Percentiles rank a stretch among this genome's conserved stretches.
Evolutionary conservation across 2,329 filamentous ascomycete species (phyloP).

Genomic region (Cladophialophora chaetospira): DNA sequence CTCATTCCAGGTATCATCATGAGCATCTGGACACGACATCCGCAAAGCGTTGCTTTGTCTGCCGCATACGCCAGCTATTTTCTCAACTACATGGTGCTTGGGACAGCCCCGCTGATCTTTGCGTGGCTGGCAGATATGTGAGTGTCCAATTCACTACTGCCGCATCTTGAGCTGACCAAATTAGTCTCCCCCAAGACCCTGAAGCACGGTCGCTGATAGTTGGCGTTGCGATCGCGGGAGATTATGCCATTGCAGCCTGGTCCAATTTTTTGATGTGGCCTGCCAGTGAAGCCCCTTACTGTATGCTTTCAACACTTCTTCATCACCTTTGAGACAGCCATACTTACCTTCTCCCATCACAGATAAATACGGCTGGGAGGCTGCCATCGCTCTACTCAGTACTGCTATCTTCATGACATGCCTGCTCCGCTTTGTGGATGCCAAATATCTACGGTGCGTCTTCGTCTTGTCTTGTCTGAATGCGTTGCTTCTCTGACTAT

Average conservation of each 20-base stretch:
- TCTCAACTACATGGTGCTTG: conserved; percentile 51
- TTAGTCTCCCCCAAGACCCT: conserved; percentile 49
- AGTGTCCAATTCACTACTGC: background rate
- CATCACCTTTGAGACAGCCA: background rate
- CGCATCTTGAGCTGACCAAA: background rate
- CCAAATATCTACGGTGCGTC: background rate
- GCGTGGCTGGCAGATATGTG: conserved; percentile 19
- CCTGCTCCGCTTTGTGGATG: conserved; percentile 43
- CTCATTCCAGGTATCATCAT: conserved; percentile 55
- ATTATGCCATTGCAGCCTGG: conserved; percentile 56
- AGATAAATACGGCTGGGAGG: conserved; percentile 53
- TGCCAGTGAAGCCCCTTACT: conserved; percentile 54
- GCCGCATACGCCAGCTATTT: conserved; percentile 57
- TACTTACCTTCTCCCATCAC: background rate
- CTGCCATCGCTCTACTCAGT: conserved; percentile 48
- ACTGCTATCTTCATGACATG: conserved; percentile 52
- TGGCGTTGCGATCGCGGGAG: conserved; percentile 52
- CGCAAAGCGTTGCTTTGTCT: conserved; percentile 45
- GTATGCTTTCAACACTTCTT: background rate
- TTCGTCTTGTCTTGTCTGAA: no score
- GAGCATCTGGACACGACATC: conserved; percentile 56
- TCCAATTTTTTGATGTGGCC: conserved; percentile 57
- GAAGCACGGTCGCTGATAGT: conserved; percentile 54
- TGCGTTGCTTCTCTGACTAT: no score
- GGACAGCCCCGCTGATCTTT: conserved; percentile 54